Conservation (phyloP, 169 alveolate species). For the Plasmodium cynomolgi region DNA sequence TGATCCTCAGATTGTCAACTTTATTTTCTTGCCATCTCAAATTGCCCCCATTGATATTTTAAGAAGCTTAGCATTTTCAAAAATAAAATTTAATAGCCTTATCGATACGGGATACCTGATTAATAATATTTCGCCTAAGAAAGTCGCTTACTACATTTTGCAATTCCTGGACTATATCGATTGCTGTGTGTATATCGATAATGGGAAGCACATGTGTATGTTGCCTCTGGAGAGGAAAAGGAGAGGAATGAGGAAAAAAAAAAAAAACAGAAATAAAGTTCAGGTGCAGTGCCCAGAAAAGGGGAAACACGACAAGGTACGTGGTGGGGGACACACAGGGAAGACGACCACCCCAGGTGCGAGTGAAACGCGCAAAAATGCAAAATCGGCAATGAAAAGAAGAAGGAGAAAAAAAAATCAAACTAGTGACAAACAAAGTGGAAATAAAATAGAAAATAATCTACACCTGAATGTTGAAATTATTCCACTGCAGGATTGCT, state of each 20-base stretch:
- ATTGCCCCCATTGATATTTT: slow-evolving; percentile 53
- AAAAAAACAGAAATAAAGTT: neutral
- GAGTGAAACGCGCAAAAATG: neutral
- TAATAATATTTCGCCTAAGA: slow-evolving; percentile 68
- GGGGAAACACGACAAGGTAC: neutral
- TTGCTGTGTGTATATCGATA: slow-evolving; percentile 70
- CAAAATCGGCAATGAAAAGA: neutral
- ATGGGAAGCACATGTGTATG: slow-evolving; percentile 77
- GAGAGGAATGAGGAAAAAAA: neutral
- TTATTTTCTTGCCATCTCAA: slow-evolving; percentile 71
- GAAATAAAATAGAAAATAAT: slow-evolving; percentile 78
- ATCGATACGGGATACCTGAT: slow-evolving; percentile 71
- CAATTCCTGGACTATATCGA: slow-evolving; percentile 66
- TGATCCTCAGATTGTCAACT: slow-evolving; percentile 70
- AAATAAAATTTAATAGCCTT: slow-evolving; percentile 51
- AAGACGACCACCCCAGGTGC: neutral
- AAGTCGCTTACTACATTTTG: slow-evolving; percentile 70
- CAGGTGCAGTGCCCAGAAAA: neutral
- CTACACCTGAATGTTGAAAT: slow-evolving; percentile 80
- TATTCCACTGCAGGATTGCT: slow-evolving; percentile 88
- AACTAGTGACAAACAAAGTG: slow-evolving; percentile 51
- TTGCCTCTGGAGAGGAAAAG: slow-evolving; percentile 53
- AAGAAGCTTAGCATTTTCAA: slow-evolving; percentile 39
- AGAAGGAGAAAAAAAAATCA: neutral
- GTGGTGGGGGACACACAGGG: slow-evolving; percentile 54